Evolutionary conservation across 2,329 filamentous ascomycete species (phyloP).

Genomic region (Cytospora chrysosperma): DNA sequence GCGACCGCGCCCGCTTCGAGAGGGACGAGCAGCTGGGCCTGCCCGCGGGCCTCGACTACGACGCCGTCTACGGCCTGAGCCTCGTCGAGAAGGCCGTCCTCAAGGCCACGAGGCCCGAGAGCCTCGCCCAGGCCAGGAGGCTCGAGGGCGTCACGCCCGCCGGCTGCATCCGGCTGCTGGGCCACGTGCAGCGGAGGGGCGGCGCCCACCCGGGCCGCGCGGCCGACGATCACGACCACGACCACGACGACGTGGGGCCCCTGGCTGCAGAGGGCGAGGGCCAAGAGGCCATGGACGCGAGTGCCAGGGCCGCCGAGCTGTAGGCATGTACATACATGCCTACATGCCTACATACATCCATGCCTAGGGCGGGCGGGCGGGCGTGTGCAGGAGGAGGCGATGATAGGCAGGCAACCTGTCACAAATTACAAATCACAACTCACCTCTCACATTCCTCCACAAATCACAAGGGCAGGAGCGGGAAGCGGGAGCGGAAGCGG

Average conservation of each 20-base stretch:
- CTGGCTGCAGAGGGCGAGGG: constrained; percentile 34
- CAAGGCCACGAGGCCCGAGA: constrained; percentile 72
- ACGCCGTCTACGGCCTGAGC: constrained; percentile 69
- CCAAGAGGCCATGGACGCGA: constrained; percentile 41
- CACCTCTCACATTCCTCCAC: no score
- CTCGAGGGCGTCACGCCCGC: constrained; percentile 76
- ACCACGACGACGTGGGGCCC: constrained; percentile 11
- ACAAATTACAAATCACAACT: no score
- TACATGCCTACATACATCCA: no score
- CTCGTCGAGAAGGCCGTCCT: constrained; percentile 75
- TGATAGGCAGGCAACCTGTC: no score
- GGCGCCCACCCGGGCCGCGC: not conserved
- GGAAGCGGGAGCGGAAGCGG: no score
- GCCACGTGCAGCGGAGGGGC: constrained; percentile 47
- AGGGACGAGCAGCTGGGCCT: constrained; percentile 75
- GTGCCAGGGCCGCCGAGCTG: constrained; percentile 39
- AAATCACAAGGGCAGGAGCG: no score
- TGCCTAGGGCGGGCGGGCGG: no score
- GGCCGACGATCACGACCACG: no score
- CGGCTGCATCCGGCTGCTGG: constrained; percentile 60
- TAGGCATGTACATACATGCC: constrained; percentile 11
- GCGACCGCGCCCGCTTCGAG: constrained; percentile 64
- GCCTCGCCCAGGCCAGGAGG: constrained; percentile 80
- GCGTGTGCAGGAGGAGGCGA: no score
- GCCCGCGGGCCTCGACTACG: constrained; percentile 75